Base-by-base conservation (phyloP, 305 asterid genomes). In the Lippia alba region DNA sequence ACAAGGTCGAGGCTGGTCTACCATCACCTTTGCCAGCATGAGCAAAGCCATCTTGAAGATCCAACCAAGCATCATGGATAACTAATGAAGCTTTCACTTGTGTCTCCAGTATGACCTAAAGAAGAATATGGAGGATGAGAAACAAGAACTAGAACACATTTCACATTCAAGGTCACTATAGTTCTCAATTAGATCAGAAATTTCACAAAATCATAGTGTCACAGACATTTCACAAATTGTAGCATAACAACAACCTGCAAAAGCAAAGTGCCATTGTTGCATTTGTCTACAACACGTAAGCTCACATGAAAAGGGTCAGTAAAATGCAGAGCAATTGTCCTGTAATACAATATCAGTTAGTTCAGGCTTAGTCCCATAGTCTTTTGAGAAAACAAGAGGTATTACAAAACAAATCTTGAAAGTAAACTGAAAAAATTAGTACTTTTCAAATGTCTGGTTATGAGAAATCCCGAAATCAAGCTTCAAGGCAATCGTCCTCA, bases 291-390 rank as follows among this genome's bases (percentile, higher is more conserved):
- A 78, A 92, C 86, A 67, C 88, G 94, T 66, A 86, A 89, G 75
- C 89, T 90, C 79, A 94, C 94, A 53, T 85, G 89, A 76, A 94
- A 94, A 69, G 99, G 99, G 77, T 94, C 96, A 0, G 96, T 92
- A 80, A 92, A 94, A 84, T 94, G 99, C 78, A 94, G 96, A 30
- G 98, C 97, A 76, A 94, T 73, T 41, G 98, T 94, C 86, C 99
- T 94, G 89, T 73, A 60, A 70, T 57, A 48, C 41, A 65, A 56
- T 18, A 64, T 64, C 70, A 62, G 61, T 66, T 57, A 61, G 32
- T 69, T 81, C 77, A 75, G 72, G 64, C 65, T 46, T 44, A 70
- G 69, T 44, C 19, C 45, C 56, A 71, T 66, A 69, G 45, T 12
- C 17, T 62, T 66, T 69, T 64, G 18, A 66, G 55, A 70, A 64